Evolutionary conservation across 306 rosid species (phyloP), one percentile per base, ranked within the genome.

Genomic region (Gastrolobium bilobum): DNA sequence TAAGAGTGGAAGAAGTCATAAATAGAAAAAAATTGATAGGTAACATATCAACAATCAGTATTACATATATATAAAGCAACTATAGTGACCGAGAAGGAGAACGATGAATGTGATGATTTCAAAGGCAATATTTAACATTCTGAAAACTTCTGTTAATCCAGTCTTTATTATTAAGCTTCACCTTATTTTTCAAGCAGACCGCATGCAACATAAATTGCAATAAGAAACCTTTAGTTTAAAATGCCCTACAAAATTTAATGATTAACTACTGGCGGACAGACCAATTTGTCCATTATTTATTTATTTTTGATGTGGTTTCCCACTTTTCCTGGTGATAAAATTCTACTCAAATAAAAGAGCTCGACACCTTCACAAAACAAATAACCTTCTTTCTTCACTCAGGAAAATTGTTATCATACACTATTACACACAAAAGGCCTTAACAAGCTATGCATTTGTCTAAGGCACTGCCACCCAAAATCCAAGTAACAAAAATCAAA

Each of bases 401-500:
- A 31, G 31, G 13, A 57, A 29, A 15, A 7, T 7, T 43, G 38
- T 9, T 34, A 59, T 58, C 59, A 7, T 13, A 47, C 71, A 47
- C 60, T 10, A 10, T 26, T 37, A 52, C 40, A 26, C 64, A 37
- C 34, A 38, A 39, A 51, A 52, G 8, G 37, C 46, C 64, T 35
- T 11, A 58, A 48, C 50, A 40, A 62, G 14, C 35, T 37, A 80
- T 52, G 26, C 71, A 61, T 54, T 33, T 35, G 15, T 42, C 40
- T 11, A 70, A 63, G 37, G 48, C 65, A 68, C 33, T 56, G 60
- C 33, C 65, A 50, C 39, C 69, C 62, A 31, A 57, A 79, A 51
- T 37, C 68, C 54, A 70, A 42, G 39, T 26, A 82, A 64, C 62
- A 70, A 39, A 47, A 1, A 68, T 15, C 74, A 75, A 50, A 26